Conservation (phyloP, 305 asterid species). For the Fraxinus velutina region DNA sequence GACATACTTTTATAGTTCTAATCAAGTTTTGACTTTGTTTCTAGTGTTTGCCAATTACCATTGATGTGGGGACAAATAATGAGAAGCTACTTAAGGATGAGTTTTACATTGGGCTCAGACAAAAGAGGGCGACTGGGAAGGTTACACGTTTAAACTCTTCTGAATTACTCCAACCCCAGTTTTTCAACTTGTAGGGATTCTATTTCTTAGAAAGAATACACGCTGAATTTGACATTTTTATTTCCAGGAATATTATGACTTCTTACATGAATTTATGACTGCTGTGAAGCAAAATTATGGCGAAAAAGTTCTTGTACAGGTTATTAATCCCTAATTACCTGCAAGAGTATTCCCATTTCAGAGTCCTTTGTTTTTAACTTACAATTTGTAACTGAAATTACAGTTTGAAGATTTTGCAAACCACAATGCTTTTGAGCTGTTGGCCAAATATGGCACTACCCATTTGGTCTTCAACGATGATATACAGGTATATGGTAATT, state of each 20-base stretch:
- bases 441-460: slow-evolving; percentile 76
- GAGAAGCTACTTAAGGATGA: slow-evolving; percentile 62
- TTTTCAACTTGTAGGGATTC: neutral
- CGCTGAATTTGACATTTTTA: neutral
- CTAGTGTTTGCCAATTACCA: slow-evolving; percentile 79
- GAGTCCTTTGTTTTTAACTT: slow-evolving; percentile 13
- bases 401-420: slow-evolving; percentile 91
- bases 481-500: slow-evolving; percentile 55
- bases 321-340: slow-evolving; percentile 19
- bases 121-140: slow-evolving; percentile 72
- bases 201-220: neutral
- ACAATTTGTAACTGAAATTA: slow-evolving; percentile 18
- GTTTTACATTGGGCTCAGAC: slow-evolving; percentile 81
- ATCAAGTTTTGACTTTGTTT: slow-evolving; percentile 1
- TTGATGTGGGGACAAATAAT: slow-evolving; percentile 86
- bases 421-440: slow-evolving; percentile 82
- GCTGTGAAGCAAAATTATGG: slow-evolving; percentile 77
- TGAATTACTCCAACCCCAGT: neutral
- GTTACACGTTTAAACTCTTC: slow-evolving; percentile 27
- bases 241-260: slow-evolving; percentile 65
- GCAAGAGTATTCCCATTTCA: neutral
- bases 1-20: neutral
- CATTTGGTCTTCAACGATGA: slow-evolving; percentile 85
- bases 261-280: slow-evolving; percentile 72
- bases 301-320: slow-evolving; percentile 80